A percentile compares a stretch with the other conserved stretches of the same genome.
These are phyloP conservation scores for Diaporthe sp. DNA, from an alignment of 2,329 filamentous ascomycete species.

Conservation along the genomic window DNA sequence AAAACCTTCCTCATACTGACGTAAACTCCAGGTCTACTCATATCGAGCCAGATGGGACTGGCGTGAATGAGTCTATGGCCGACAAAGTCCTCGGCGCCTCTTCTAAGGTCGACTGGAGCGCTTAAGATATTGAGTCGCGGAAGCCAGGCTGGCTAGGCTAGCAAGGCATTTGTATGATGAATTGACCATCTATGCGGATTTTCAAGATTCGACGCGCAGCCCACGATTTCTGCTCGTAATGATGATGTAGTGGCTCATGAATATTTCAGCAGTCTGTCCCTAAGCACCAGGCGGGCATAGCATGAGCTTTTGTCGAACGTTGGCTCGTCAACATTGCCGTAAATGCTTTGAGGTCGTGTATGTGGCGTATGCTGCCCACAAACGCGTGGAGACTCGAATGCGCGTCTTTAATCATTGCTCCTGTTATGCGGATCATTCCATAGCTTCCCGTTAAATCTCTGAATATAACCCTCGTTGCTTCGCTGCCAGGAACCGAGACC, in stretches of 20 bases:
- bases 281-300: not conserved
- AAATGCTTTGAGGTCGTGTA: not conserved
- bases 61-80: slow-evolving; percentile 65
- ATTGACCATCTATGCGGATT: not conserved
- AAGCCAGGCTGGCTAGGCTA: not conserved
- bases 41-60: slow-evolving; percentile 91
- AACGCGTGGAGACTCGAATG: not conserved
- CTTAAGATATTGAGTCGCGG: not conserved
- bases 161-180: not conserved
- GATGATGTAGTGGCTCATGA: not conserved
- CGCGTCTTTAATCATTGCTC: not conserved
- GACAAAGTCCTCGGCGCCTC: slow-evolving; percentile 64
- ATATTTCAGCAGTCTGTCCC: no score
- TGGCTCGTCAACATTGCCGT: not conserved
- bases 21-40: slow-evolving; percentile 66
- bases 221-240: not conserved
- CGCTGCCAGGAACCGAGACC: not conserved
- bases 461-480: not conserved
- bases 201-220: not conserved
- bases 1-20: slow-evolving; percentile 8
- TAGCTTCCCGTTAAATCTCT: not conserved
- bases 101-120: slow-evolving; percentile 35
- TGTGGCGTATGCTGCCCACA: not conserved
- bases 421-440: not conserved
- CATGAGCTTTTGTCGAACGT: not conserved